Percentiles rank a stretch among this genome's conserved stretches.
Conservation (phyloP, 768 basidiomycete genomes). For the Termitomyces sp. region DNA sequence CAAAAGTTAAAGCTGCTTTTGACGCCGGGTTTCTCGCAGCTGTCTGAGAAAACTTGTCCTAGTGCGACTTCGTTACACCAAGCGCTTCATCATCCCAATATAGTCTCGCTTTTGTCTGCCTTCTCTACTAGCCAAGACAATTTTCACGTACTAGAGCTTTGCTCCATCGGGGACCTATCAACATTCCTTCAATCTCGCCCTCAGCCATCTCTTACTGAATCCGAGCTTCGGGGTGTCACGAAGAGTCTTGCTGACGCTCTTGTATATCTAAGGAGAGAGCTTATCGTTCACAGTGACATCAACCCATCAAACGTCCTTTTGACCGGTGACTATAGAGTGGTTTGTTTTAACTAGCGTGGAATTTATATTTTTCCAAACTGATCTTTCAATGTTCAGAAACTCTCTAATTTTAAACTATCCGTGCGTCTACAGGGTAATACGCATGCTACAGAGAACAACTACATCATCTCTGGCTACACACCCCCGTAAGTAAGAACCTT, state of each 20-base stretch:
- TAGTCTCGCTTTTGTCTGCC: conserved; percentile 38
- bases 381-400: conserved; percentile 29
- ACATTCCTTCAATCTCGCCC: conserved; percentile 21
- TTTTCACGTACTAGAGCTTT: conserved; percentile 42
- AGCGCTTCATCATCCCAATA: conserved; percentile 41
- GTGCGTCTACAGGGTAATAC: conserved; percentile 19
- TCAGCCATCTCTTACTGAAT: conserved; percentile 22
- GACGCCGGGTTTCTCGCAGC: not conserved
- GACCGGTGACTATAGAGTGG: conserved; percentile 31
- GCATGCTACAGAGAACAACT: conserved; percentile 15
- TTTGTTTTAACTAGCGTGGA: conserved; percentile 18
- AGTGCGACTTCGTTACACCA: conserved; percentile 27
- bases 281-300: conserved; percentile 40
- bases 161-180: conserved; percentile 31
- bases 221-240: conserved; percentile 29
- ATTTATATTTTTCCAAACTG: not conserved
- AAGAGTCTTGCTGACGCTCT: conserved; percentile 37
- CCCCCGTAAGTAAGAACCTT: conserved; percentile 31
- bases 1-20: not conserved
- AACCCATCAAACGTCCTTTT: conserved; percentile 32
- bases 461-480: conserved; percentile 22
- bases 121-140: conserved; percentile 26
- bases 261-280: conserved; percentile 33
- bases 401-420: conserved; percentile 34
- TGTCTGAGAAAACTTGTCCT: conserved; percentile 4